phyloP scores from a whole-genome alignment of 768 basidiomycete species.

The Cystofilobasidium macerans region DNA sequence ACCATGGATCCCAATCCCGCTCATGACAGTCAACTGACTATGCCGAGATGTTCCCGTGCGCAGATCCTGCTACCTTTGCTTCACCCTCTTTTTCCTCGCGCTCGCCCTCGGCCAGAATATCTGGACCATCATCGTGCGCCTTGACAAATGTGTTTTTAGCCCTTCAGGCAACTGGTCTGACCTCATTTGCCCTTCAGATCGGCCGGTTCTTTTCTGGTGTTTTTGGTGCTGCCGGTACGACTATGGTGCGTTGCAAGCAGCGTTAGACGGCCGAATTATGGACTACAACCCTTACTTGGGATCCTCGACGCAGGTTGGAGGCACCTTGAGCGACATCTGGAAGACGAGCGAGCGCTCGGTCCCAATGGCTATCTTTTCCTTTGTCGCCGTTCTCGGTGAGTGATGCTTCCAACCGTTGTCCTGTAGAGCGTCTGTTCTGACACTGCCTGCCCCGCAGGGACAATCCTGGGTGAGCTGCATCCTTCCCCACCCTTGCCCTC shows the following conservation, averaged over 20 bases:
- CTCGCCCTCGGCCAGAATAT: conserved; percentile 27
- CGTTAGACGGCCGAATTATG: too few species aligned
- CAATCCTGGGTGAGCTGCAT: too few species aligned
- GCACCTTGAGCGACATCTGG: conserved; percentile 28
- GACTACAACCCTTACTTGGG: too few species aligned
- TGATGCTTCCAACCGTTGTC: too few species aligned
- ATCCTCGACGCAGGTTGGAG: too few species aligned
- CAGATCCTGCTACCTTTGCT: conserved; percentile 9
- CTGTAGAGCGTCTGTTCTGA: too few species aligned
- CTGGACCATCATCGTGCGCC: conserved; percentile 20
- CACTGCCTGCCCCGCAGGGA: too few species aligned
- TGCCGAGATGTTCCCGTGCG: too few species aligned
- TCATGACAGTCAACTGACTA: too few species aligned
- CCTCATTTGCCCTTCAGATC: background rate
- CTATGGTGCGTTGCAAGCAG: too few species aligned
- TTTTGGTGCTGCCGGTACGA: conserved; percentile 29
- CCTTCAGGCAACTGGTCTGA: background rate
- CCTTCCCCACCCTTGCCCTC: too few species aligned
- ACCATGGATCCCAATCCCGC: too few species aligned
- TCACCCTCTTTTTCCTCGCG: conserved; percentile 9
- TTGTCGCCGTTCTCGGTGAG: conserved; percentile 30
- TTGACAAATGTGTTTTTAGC: background rate
- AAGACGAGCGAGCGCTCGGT: conserved; percentile 28
- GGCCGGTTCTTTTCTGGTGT: conserved; percentile 27
- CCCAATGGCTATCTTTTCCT: conserved; percentile 27